Evolutionary conservation across 108 stramenopile genomes (phyloP), one percentile per base, ranked within the genome.

Genomic region (Cyclotella kingstonii): DNA sequence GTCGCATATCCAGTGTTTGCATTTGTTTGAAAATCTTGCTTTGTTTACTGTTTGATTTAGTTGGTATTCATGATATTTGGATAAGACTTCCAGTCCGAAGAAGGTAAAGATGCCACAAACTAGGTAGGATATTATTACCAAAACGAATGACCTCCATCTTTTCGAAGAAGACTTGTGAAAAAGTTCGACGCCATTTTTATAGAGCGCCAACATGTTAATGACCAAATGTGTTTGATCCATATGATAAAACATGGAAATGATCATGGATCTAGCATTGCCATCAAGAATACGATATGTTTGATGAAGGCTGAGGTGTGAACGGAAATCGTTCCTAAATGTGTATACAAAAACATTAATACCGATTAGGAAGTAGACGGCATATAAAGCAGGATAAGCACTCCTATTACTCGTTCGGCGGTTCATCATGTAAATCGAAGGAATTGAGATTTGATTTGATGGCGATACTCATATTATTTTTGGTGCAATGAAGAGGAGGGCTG

Each of bases 211-310:
- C 71, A 73, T 73, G 38, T 73, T 73, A 25, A 73, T 33, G 15
- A 61, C 29, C 23, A 73, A 47, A 35, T 73, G 71, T 4, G 50
- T 21, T 0, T 56, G 63, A 18, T 73, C 71, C n/a, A 52, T 29
- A 26, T 73, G 71, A 53, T 73, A 73, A 45, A 64, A 45, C 25
- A 73, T 71, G 11, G 70, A 73, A 19, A 64, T 49, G 4, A 73
- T 46, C 71, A 73, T 64, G 26, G 62, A 73, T 25, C 17, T 30
- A 23, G 63, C 9, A 40, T 63, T 47, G 15, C 71, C 71, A 64
- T 73, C 63, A 40, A 39, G 34, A 1, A 73, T 73, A 9, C 71
- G 71, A 59, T 73, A 59, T 4, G 56, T 64, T 22, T 56, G 54
- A 28, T 30, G 38, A 11, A 64, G 29, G 30, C 36, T 50, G 29